phyloP scores from a whole-genome alignment of 73 alveolate species.

The Tetrahymena elliotti region DNA sequence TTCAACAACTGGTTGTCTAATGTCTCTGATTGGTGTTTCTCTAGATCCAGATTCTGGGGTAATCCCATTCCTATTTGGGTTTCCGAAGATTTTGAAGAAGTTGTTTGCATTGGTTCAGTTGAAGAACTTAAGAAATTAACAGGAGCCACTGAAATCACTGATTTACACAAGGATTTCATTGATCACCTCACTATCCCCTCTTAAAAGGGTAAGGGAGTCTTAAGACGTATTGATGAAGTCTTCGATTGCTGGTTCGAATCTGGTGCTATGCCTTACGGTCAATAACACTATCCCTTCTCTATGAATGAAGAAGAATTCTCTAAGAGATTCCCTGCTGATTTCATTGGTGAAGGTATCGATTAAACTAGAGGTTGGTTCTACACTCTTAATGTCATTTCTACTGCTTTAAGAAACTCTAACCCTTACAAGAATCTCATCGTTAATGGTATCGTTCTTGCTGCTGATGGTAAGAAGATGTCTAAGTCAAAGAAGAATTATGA shows the following conservation, averaged over 20 bases:
- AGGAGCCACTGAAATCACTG: constrained; percentile 85
- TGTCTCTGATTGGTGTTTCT: constrained; percentile 99
- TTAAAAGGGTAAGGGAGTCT: constrained; percentile 93
- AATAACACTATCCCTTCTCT: constrained; percentile 94
- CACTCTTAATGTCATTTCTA: constrained; percentile 94
- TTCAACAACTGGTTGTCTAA: constrained; percentile 99
- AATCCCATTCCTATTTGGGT: constrained; percentile 99
- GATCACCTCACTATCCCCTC: constrained; percentile 98
- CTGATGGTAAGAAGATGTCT: constrained; percentile 97
- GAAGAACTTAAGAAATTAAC: constrained; percentile 92
- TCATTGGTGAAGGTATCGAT: constrained; percentile 99
- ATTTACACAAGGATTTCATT: constrained; percentile 89
- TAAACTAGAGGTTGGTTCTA: constrained; percentile 99
- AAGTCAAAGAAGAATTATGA: constrained; percentile 96
- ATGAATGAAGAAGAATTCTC: constrained; percentile 77
- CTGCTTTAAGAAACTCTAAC: constrained; percentile 81
- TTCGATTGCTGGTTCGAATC: constrained; percentile 99
- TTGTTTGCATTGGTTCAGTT: constrained; percentile 92
- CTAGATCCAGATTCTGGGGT: constrained; percentile 98
- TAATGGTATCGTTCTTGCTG: constrained; percentile 95
- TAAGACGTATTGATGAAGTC: constrained; percentile 96
- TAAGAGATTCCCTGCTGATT: constrained; percentile 98
- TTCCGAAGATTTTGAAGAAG: constrained; percentile 97
- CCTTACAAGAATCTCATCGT: constrained; percentile 98
- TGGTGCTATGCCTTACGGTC: constrained; percentile 98